Evolutionary conservation across 306 rosid genomes (phyloP).

Genomic region (peach (Prunus persica)): DNA sequence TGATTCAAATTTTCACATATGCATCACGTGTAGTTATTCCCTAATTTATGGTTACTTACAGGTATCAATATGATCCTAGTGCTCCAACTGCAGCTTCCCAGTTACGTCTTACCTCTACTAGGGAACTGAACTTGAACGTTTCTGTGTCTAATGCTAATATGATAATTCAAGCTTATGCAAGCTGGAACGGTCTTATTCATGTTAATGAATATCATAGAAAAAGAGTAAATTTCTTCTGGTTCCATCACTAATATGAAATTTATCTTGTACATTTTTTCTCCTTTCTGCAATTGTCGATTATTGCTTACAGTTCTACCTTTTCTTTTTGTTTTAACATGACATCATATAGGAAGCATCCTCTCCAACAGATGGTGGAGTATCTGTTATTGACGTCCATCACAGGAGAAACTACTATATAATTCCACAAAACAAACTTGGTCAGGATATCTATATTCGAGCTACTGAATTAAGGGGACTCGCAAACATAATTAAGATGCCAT

Average conservation of each 20-base stretch:
- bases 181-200: constrained; percentile 83
- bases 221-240: constrained; percentile 40
- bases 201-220: constrained; percentile 48
- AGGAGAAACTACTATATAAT: constrained; percentile 68
- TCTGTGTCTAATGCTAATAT: constrained; percentile 89
- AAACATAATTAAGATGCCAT: constrained; percentile 69
- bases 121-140: constrained; percentile 87
- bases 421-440: constrained; percentile 95
- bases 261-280: constrained; percentile 2
- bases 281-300: not conserved
- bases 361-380: constrained; percentile 55
- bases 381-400: constrained; percentile 48
- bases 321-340: not conserved
- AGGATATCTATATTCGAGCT: constrained; percentile 88
- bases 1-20: not conserved
- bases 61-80: constrained; percentile 78
- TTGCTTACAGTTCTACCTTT: constrained; percentile 7
- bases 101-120: constrained; percentile 78
- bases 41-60: constrained; percentile 24
- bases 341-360: constrained; percentile 58
- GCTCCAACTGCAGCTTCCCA: constrained; percentile 89
- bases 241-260: constrained; percentile 16
- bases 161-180: constrained; percentile 98
- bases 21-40: not conserved
- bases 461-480: constrained; percentile 77